Evolutionary conservation across 768 basidiomycete genomes (phyloP), one percentile per base, ranked within the genome.

Genomic region (Clathrus columnatus): DNA sequence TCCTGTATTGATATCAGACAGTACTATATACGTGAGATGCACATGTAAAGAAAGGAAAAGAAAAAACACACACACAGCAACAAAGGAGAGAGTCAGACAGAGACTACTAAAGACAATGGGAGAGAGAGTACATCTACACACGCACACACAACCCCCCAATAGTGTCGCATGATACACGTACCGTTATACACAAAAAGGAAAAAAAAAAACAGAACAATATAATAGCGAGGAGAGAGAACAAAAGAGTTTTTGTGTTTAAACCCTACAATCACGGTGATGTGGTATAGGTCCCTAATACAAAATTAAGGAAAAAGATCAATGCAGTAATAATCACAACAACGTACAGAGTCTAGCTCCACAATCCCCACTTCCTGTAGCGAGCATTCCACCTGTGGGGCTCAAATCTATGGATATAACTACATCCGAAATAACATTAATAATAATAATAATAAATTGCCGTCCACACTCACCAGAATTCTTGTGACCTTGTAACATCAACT

Each of bases 401-500:
- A 87, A 72, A 60, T 86, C 84, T 64, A 87, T 84, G 28, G 81
- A 83, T 65, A 86, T 86, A 62, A 86, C 84, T 82, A 64, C 28
- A 18, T 18, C 42, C 21, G 18, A 24, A 8, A 2, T 3, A 36
- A 43, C 14, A 46, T 3, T 17, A 42, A 26, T 5, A 44, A 45
- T 16, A 51, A 53, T 21, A 14, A 18, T 16, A 17, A 21, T 18
- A 16, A 29, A 17, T n/a, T 18, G 17, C 24, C 16, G 11, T 6
- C 47, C 18, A 29, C 26, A 58, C 69, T 28, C 48, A 70, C 70
- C 71, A 6, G 72, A 74, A 61, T 78, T 77, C 65, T 79, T 77
- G 70, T 78, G 78, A 53, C 87, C 84, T 67, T 97, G 94, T 28
- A 99, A 75, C 87, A 95, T 91, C 64, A 90, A 86, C 68, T 98